Evolutionary conservation across 768 basidiomycete genomes (phyloP), one percentile per base, ranked within the genome.

Genomic region (Multifurca ochricompacta): DNA sequence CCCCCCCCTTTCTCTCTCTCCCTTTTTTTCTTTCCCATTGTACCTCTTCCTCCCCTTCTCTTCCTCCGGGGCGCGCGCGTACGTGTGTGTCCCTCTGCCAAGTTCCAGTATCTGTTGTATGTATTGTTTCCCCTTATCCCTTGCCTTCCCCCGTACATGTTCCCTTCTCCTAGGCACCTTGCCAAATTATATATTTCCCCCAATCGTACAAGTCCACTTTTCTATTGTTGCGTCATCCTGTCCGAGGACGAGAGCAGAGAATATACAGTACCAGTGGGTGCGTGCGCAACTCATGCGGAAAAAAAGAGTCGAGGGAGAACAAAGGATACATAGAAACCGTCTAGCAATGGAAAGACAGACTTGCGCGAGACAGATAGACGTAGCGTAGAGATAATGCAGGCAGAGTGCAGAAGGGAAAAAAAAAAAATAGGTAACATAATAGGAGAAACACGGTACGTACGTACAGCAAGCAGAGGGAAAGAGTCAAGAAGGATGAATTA

Each of bases 181-280:
- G n/a, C n/a, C n/a, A n/a, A n/a, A n/a, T n/a, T n/a, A n/a, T n/a
- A n/a, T n/a, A n/a, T n/a, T n/a, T n/a, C n/a, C 16, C 35, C 9
- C n/a, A n/a, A 36, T n/a, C 27, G 35, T 47, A 35, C 47, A 48
- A 48, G 47, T 48, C 47, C 47, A 36, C 37, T 48, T 25, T 48
- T 36, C 10, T 36, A 36, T 48, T 27, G 23, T n/a, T 48, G 35
- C 28, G 31, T 42, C 21, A 31, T 31, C 44, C 19, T 40, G 37
- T 40, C 37, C 48, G 14, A 9, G 19, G 19, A 31, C 18, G 37
- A 28, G 36, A n/a, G n/a, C n/a, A n/a, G n/a, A n/a, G n/a, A n/a
- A n/a, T n/a, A n/a, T n/a, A 37, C 36, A 37, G 36, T 6, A 6
- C 8, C 25, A 39, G 30, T 16, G 30, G 16, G 19, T 10, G 39